Evolutionary conservation across 208 protist species (phyloP), one percentile per base, ranked within the genome.

Genomic region (Wallacemonas sp.): DNA sequence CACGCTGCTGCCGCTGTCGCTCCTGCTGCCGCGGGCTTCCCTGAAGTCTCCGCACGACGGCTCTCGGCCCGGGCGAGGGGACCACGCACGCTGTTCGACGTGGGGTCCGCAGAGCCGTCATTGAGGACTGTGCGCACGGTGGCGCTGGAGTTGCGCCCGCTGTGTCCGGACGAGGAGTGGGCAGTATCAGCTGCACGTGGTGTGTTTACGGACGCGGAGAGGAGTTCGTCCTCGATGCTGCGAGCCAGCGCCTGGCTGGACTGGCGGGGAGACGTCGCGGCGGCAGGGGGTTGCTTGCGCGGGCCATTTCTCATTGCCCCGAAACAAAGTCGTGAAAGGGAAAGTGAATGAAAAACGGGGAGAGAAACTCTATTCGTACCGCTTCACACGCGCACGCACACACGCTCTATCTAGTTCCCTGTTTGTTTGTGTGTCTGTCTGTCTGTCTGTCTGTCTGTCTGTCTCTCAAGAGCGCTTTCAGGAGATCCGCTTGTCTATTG

Each of bases 221-320:
- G 24, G 9, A 58, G 52, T n/a, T 58, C 52, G 52, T 58, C 52
- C 16, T 58, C 52, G 27, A 58, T 58, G 29, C 52, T 58, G 14
- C 52, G 52, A 11, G 52, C 52, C 17, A 58, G n/a, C 16, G 52
- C 52, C 52, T 58, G 52, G 29, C 52, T 58, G 16, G 26, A 29
- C 52, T 58, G 52, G 17, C 52, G 52, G 5, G 52, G 52, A 5
- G 52, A 39, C 32, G 52, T 5, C 11, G 26, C 47, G 4, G 41
- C 26, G 2, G 52, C 19, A 14, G 52, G 4, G 26, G 17, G 52
- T 17, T 2, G 30, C 17, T 6, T 9, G 11, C 52, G 26, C 9
- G 14, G 9, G 30, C 30, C 52, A 58, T 58, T 27, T 3, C n/a
- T 9, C 52, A 58, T 58, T 8, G 52, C 52, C 48, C 32, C n/a